A percentile compares a stretch with the other conserved stretches of the same genome.
These are phyloP conservation scores for Solanum medicagineum DNA, from an alignment of 257 asterid genomes.

Conservation along the genomic window DNA sequence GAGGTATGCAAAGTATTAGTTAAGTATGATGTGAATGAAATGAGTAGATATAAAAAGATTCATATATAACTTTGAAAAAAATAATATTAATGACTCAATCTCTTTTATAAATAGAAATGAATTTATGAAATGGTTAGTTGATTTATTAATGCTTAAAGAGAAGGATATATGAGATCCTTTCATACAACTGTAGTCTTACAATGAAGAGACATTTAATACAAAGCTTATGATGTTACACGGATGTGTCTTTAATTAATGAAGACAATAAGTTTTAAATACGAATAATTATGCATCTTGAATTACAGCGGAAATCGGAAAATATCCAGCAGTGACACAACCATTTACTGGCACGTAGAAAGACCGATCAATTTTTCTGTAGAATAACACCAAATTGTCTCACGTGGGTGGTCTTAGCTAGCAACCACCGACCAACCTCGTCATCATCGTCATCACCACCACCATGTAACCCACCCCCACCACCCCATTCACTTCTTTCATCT, in stretches of 20 bases:
- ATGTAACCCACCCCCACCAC: slow-evolving; percentile 3
- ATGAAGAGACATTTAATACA: not conserved
- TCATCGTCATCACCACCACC: slow-evolving; percentile 5
- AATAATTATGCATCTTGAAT: not conserved
- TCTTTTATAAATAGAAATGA: no score
- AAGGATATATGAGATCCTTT: not conserved
- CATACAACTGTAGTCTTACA: no score
- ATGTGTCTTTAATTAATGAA: no score
- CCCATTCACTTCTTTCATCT: not conserved
- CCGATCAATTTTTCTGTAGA: not conserved
- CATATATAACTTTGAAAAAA: not conserved
- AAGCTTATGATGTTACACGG: no score
- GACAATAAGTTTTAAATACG: not conserved
- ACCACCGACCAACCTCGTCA: not conserved
- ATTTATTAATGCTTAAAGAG: not conserved
- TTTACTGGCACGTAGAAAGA: not conserved
- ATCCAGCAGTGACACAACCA: not conserved
- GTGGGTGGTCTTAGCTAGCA: not conserved
- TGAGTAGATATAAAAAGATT: no score
- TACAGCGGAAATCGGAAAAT: not conserved
- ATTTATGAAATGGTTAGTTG: no score
- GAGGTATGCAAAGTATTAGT: not conserved
- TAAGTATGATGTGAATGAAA: no score
- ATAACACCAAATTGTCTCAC: slow-evolving; percentile 16
- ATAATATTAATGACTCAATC: no score